These are phyloP conservation scores for Tagetes patula DNA, from an alignment of 129 eudicot species.

Conservation along the genomic window DNA sequence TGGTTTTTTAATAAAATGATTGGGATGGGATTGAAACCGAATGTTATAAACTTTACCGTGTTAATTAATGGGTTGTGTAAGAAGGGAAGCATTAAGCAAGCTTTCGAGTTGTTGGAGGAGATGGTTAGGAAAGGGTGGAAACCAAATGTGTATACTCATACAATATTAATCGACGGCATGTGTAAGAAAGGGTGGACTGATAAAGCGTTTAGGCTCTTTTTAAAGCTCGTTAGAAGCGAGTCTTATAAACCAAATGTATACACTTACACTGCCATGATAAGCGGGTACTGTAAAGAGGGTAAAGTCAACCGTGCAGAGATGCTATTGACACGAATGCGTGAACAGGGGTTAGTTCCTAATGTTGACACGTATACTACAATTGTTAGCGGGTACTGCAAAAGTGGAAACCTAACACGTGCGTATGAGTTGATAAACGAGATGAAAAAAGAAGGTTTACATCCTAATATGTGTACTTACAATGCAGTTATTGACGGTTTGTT, in stretches of 20 bases:
- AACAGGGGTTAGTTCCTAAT: slow-evolving; percentile 78
- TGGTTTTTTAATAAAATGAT: slow-evolving; percentile 70
- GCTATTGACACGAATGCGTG: slow-evolving; percentile 68
- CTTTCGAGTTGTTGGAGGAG: slow-evolving; percentile 85
- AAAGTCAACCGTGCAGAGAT: slow-evolving; percentile 83
- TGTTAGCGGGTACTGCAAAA: slow-evolving; percentile 66
- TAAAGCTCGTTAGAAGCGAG: slow-evolving; percentile 89
- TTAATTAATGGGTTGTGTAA: slow-evolving; percentile 74
- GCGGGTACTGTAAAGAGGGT: slow-evolving; percentile 81
- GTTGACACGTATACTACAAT: slow-evolving; percentile 71
- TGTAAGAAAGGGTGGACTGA: slow-evolving; percentile 97
- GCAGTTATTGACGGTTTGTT: slow-evolving; percentile 56
- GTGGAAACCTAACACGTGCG: slow-evolving; percentile 65
- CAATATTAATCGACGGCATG: slow-evolving; percentile 73
- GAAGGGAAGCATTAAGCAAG: slow-evolving; percentile 83
- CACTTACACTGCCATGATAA: slow-evolving; percentile 91
- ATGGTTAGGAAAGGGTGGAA: slow-evolving; percentile 85
- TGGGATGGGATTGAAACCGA: slow-evolving; percentile 72
- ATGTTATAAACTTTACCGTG: slow-evolving; percentile 74
- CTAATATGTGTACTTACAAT: slow-evolving; percentile 69
- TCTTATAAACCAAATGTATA: slow-evolving; percentile 80
- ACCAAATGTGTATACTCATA: slow-evolving; percentile 91
- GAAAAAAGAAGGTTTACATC: slow-evolving; percentile 45
- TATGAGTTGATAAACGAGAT: slow-evolving; percentile 63
- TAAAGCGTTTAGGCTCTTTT: slow-evolving; percentile 88